Percentiles rank a stretch among this genome's conserved stretches.
Evolutionary conservation across 495 filamentous ascomycete species (phyloP).

Genomic region (Penicillium atrosanguineum): DNA sequence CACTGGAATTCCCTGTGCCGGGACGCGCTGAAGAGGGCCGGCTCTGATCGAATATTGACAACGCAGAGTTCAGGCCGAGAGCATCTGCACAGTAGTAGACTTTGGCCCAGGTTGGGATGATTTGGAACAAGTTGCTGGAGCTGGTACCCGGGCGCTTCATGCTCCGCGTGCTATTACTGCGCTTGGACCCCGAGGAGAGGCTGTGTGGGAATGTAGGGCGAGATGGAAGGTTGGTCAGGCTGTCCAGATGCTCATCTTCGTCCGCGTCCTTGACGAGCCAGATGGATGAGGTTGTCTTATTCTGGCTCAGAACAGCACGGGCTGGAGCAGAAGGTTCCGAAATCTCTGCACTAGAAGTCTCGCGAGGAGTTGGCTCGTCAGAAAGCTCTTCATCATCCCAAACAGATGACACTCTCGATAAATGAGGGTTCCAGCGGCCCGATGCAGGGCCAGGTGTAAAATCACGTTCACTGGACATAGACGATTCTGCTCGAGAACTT

Average conservation of each 20-base stretch:
- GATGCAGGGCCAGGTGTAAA: constrained; percentile 36
- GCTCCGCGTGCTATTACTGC: constrained; percentile 40
- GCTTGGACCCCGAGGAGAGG: constrained; percentile 35
- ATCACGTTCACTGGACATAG: constrained; percentile 29
- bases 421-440: constrained; percentile 67
- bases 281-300: constrained; percentile 39
- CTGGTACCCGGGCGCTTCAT: constrained; percentile 39
- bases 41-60: constrained; percentile 34
- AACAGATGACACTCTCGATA: constrained; percentile 71
- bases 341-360: constrained; percentile 17
- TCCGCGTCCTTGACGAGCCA: constrained; percentile 46
- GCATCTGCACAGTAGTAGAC: constrained; percentile 47
- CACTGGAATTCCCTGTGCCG: constrained; percentile 31
- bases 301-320: constrained; percentile 24
- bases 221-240: constrained; percentile 39
- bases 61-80: constrained; percentile 27
- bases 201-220: constrained; percentile 35
- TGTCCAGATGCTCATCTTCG: constrained; percentile 39
- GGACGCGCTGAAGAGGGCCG: constrained; percentile 32
- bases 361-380: constrained; percentile 14
- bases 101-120: constrained; percentile 45
- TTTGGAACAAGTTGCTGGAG: constrained; percentile 55
- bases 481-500: constrained; percentile 46
- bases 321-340: constrained; percentile 21
- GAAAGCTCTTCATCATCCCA: constrained; percentile 45